Base-by-base conservation (phyloP, 331 rosid genomes). In the Pyracantha coccinea region DNA sequence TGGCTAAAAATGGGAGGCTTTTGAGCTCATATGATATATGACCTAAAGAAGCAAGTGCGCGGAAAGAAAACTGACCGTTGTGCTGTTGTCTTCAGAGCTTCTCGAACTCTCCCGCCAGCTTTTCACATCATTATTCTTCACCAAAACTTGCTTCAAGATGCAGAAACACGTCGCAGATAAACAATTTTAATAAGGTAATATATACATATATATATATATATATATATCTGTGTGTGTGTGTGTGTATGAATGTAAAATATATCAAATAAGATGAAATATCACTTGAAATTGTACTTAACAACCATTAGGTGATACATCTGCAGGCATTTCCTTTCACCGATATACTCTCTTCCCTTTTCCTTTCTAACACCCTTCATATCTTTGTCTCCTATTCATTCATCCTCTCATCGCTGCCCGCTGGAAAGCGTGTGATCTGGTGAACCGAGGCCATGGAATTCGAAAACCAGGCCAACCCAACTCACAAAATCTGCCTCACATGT, bases 261-360 rank as follows among this genome's bases (percentile, higher is more conserved):
- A 27, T 66, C 59, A 28, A 60, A 54, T 13, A 58, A 69, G 81
- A 71, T 71, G 68, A 76, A 74, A 52, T 45, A 78, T 84, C 83
- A 71, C 62, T 16, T 80, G 82, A 66, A 78, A 17, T 24, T 41
- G 65, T 83, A 83, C 89, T 68, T 68, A 71, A 75, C 88, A 88
- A 66, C 91, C 81, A 82, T 79, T 73, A 54, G 58, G 47, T 75
- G 75, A 77, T 75, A 72, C 78, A 81, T 78, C 55, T 29, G 45
- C 24, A 19, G 21, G 66, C 69, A 73, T 71, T 61, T 63, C 66
- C 17, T 70, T 58, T 20, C 44, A 68, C 25, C 50, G 17, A 4
- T 44, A 11, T 38, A 3, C 1, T 14, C 32, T 44, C 29, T 70
- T 12, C 25, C 65, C 60, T 28, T 33, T 45, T 64, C 71, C 62